Evolutionary conservation across 1,284 basidiomycete species (phyloP), one percentile per base, ranked within the genome.

Genomic region (Apiotrichum laibachii): DNA sequence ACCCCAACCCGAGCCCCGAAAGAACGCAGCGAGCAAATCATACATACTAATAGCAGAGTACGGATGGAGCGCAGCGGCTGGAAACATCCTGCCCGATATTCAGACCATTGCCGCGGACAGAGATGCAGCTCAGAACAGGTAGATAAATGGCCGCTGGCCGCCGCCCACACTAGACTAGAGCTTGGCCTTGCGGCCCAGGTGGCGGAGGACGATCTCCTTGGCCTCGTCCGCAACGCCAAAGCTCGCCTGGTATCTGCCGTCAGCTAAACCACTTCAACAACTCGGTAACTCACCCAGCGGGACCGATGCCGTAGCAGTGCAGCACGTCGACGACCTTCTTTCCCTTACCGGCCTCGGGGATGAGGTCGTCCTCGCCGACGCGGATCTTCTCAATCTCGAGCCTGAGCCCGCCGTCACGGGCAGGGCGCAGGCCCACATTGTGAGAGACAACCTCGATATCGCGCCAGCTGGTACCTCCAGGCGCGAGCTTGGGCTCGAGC

Each of bases 351-450:
- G 88, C 80, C 2, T 80, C 84, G 1, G 89, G 89, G 12, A 89
- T 79, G 40, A 90, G 75, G 1, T 21, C 12, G 21, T 18, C 37
- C 4, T 31, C 52, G 39, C 42, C 45, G 9, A 83, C 55, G 45
- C 66, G 66, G 51, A 83, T 66, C 73, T 77, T 81, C 64, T 87
- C 84, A 8, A 83, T 72, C 63, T 90, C 88, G 15, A 91, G 77
- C 45, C 89, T 80, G 7, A 88, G 78, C 0, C 88, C 89, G 26
- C 85, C 86, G 46, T 81, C 83, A 56, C 89, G 80, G 3, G 80
- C 84, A 0, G 90, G 90, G 13, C 90, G 80, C 42, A 90, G 76
- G 0, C 89, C 90, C 53, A 86, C 86, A 63, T 85, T 85, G 71
- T 86, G 85, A 16, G 76, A 74, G 31, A 86, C 71, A 22, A 88